Conservation (phyloP, 805 yeast species). For the Schizosaccharomyces osmophilus region DNA sequence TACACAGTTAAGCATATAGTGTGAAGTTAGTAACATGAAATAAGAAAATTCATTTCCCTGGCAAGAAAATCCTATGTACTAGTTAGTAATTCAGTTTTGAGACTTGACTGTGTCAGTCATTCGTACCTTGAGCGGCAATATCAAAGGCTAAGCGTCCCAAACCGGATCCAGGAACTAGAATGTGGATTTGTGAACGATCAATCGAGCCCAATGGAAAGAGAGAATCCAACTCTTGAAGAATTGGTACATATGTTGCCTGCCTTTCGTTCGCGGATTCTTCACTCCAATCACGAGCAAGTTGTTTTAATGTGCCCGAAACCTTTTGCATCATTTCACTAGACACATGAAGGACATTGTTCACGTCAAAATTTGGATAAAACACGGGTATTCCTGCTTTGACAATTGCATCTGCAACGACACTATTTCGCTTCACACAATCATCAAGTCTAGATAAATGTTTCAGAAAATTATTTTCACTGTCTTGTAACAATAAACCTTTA, state of each 20-base stretch:
- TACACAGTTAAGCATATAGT: constrained; percentile 11
- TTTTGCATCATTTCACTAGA: neutral
- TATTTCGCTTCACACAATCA: neutral
- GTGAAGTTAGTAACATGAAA: constrained; percentile 39
- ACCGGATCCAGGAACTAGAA: constrained; percentile 75
- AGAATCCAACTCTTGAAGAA: constrained; percentile 19
- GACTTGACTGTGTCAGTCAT: constrained; percentile 1
- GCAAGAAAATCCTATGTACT: constrained; percentile 20
- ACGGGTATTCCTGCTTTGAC: neutral
- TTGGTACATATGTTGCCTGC: constrained; percentile 28
- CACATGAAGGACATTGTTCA: neutral
- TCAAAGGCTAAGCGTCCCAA: constrained; percentile 56
- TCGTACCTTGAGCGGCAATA: constrained; percentile 5
- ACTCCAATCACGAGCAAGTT: constrained; percentile 61
- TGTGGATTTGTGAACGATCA: constrained; percentile 11
- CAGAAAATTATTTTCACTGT: neutral
- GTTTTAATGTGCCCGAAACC: constrained; percentile 23
- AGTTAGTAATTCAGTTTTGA: neutral
- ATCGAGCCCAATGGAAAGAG: constrained; percentile 11
- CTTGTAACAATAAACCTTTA: neutral
- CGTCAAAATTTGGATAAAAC: neutral
- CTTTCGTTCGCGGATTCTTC: constrained; percentile 24
- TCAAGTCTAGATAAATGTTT: neutral
- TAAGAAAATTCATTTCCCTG: constrained; percentile 57
- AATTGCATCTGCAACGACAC: neutral